Evolutionary conservation across 1,284 basidiomycete species (phyloP).

Genomic region (Omphalotus olearius): DNA sequence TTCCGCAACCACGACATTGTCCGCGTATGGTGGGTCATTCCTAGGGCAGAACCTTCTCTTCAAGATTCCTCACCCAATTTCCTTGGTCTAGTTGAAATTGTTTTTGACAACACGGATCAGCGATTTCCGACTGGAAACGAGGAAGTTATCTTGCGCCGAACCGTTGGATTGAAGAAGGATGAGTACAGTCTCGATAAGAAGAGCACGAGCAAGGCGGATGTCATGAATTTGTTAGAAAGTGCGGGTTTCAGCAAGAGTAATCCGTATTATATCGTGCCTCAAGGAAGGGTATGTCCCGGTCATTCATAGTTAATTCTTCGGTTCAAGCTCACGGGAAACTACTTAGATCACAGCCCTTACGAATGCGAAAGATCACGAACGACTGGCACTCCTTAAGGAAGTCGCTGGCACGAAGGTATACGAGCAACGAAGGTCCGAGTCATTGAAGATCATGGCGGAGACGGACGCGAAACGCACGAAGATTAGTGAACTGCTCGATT

Average conservation of each 20-base stretch:
- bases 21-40: slow-evolving; percentile 75
- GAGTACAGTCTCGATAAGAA: slow-evolving; percentile 98
- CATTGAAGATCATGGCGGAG: slow-evolving; percentile 93
- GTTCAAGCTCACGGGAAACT: background rate
- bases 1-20: slow-evolving; percentile 84
- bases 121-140: slow-evolving; percentile 88
- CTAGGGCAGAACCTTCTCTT: background rate
- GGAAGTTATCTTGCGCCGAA: slow-evolving; percentile 83
- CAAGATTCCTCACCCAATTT: background rate
- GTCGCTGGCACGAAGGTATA: slow-evolving; percentile 99
- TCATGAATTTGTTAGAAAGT: slow-evolving; percentile 93
- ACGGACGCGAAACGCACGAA: slow-evolving; percentile 91
- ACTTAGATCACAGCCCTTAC: slow-evolving; percentile 90
- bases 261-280: slow-evolving; percentile 99
- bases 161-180: slow-evolving; percentile 98
- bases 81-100: slow-evolving; percentile 62
- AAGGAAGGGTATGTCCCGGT: slow-evolving; percentile 76
- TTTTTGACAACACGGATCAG: slow-evolving; percentile 87
- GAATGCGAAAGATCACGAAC: slow-evolving; percentile 95
- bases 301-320: background rate
- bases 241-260: slow-evolving; percentile 97
- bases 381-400: slow-evolving; percentile 92
- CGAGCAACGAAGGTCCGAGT: slow-evolving; percentile 90
- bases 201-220: slow-evolving; percentile 92
- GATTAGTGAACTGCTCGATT: slow-evolving; percentile 86